Evolutionary conservation across 2,329 filamentous ascomycete genomes (phyloP).

Genomic region (Talaromyces verruculosus): DNA sequence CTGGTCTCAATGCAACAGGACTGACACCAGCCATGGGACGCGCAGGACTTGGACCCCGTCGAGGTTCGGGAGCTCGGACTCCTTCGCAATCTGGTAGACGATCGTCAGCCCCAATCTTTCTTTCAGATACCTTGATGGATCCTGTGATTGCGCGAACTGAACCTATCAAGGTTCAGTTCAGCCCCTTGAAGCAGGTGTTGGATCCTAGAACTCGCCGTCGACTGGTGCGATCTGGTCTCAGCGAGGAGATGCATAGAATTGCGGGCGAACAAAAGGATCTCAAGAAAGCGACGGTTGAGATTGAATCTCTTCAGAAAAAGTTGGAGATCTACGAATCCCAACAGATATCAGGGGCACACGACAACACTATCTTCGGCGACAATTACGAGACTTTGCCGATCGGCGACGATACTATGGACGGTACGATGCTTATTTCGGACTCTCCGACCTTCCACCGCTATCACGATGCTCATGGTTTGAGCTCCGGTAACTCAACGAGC

Average conservation of each 20-base stretch:
- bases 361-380: slow-evolving; percentile 22
- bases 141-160: slow-evolving; percentile 25
- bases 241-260: slow-evolving; percentile 48
- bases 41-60: slow-evolving; percentile 28
- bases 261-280: slow-evolving; percentile 31
- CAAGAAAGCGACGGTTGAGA: slow-evolving; percentile 30
- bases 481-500: slow-evolving; percentile 5
- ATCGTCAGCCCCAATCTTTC: slow-evolving; percentile 37
- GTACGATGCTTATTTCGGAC: slow-evolving; percentile 31
- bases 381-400: slow-evolving; percentile 31
- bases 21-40: slow-evolving; percentile 47
- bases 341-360: slow-evolving; percentile 26
- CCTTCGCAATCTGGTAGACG: slow-evolving; percentile 33
- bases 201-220: slow-evolving; percentile 45
- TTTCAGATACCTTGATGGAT: slow-evolving; percentile 27
- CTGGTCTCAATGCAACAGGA: slow-evolving; percentile 39
- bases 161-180: slow-evolving; percentile 44
- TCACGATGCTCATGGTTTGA: background rate
- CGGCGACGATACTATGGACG: slow-evolving; percentile 31
- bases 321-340: slow-evolving; percentile 26
- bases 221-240: slow-evolving; percentile 47
- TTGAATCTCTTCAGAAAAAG: slow-evolving; percentile 30
- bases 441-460: slow-evolving; percentile 30
- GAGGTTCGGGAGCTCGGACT: slow-evolving; percentile 21
- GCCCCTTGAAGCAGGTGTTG: slow-evolving; percentile 46